Percentiles rank a stretch among this genome's conserved stretches.
Conservation (phyloP, 2,329 filamentous ascomycete genomes). For the Fusarium bactridioides region DNA sequence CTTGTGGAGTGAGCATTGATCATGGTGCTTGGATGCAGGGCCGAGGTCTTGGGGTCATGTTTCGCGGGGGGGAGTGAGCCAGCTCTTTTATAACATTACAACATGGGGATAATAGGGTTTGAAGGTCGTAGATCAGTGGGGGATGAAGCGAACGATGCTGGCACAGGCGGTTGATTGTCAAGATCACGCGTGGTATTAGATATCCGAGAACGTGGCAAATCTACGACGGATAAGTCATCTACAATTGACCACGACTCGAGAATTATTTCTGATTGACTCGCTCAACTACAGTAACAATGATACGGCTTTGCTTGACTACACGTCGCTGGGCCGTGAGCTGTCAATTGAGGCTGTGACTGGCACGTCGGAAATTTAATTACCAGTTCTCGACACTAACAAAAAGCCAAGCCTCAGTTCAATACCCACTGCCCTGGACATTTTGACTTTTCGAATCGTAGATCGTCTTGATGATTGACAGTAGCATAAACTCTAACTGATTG, state of each 20-base stretch:
- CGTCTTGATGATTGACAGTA: neutral
- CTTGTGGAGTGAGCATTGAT: neutral
- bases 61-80: neutral
- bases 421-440: neutral
- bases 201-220: neutral
- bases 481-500: neutral
- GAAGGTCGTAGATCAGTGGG: slow-evolving; percentile 4
- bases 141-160: neutral
- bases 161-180: neutral
- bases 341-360: slow-evolving; percentile 3
- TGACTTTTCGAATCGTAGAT: neutral
- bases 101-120: neutral
- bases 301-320: neutral
- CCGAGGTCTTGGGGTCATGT: neutral
- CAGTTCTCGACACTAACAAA: neutral
- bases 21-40: slow-evolving; percentile 5
- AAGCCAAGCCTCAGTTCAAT: neutral
- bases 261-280: neutral
- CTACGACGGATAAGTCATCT: neutral
- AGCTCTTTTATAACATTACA: neutral
- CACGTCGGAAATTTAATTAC: neutral
- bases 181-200: neutral
- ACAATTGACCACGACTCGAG: neutral
- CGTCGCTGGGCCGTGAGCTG: neutral
- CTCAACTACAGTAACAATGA: neutral